Base-by-base conservation (phyloP, 805 yeast genomes). In the Saccharomycopsis guyanensis region DNA sequence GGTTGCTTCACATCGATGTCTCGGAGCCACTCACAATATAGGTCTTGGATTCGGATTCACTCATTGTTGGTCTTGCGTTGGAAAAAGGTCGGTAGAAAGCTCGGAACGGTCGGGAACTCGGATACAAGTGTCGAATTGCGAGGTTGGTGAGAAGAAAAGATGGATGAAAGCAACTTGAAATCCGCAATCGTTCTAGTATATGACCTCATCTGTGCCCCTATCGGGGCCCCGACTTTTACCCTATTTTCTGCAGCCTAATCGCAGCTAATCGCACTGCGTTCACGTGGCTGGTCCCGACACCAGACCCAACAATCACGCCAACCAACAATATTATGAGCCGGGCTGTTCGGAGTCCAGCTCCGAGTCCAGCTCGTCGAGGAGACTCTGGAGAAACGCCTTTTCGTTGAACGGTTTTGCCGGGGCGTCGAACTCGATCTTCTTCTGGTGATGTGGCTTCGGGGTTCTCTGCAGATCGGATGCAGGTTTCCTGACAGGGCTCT, bases 371-470 rank as follows among this genome's bases (percentile, higher is more conserved):
- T 33, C 19, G 10, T 33, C 37, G 10, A 33, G 37, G 19, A 33
- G 10, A 15, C 20, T 33, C 20, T 8, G 37, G 6, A 33, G 19
- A 33, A 15, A 33, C 19, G 5, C 37, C 34, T n/a, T 40, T 15
- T 15, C 20, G 19, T 33, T 33, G 37, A 33, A 8, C 18, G 10
- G 7, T 10, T 15, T 8, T 12, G 20, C 5, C 20, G n/a, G 18
- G 10, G 18, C 18, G 32, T 40, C 35, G 32, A 40, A 40, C 4
- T 13, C 23, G n/a, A 40, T 27, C 35, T 40, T 40, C 23, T 35
- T 10, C 31, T 16, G 19, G 32, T 40, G 35, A 18, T 40, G 43
- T 6, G 36, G 36, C 43, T 40, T 40, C 8, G 25, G 37, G n/a
- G n/a, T n/a, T n/a, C n/a, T n/a, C n/a, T n/a, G n/a, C n/a, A n/a